Evolutionary conservation across 768 basidiomycete genomes (phyloP).

Genomic region (Hypholoma fasciculare): DNA sequence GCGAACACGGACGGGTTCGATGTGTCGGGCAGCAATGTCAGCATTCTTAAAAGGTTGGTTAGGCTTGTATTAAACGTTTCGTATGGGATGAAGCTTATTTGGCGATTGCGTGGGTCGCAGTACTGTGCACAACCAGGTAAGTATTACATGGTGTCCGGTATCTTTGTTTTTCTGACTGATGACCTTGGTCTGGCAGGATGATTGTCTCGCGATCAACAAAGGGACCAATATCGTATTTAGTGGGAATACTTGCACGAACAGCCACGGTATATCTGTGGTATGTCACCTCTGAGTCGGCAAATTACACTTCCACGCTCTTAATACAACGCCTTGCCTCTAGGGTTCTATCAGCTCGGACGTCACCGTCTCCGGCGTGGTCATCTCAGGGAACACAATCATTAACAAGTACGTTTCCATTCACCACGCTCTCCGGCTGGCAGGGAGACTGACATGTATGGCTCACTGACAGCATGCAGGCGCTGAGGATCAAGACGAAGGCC

Average conservation of each 20-base stretch:
- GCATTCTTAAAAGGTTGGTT: slow-evolving; percentile 41
- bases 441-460: not conserved
- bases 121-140: slow-evolving; percentile 35
- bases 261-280: slow-evolving; percentile 67
- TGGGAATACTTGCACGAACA: slow-evolving; percentile 53
- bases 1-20: slow-evolving; percentile 57
- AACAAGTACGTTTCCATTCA: slow-evolving; percentile 41
- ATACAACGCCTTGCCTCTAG: slow-evolving; percentile 24
- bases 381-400: slow-evolving; percentile 53
- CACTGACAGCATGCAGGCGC: slow-evolving; percentile 43
- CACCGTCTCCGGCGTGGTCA: slow-evolving; percentile 45
- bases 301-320: not conserved
- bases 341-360: slow-evolving; percentile 53
- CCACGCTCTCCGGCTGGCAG: not conserved
- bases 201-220: slow-evolving; percentile 57
- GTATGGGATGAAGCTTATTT: not conserved
- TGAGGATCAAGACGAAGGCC: slow-evolving; percentile 62
- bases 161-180: not conserved
- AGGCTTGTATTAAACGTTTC: not conserved
- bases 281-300: not conserved
- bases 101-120: slow-evolving; percentile 12
- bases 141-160: slow-evolving; percentile 13
- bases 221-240: slow-evolving; percentile 46
- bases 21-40: slow-evolving; percentile 32
- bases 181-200: slow-evolving; percentile 38